Base-by-base conservation (phyloP, 2,329 filamentous ascomycete genomes). In the Ophiognomonia clavigignenti-juglandacearum region DNA sequence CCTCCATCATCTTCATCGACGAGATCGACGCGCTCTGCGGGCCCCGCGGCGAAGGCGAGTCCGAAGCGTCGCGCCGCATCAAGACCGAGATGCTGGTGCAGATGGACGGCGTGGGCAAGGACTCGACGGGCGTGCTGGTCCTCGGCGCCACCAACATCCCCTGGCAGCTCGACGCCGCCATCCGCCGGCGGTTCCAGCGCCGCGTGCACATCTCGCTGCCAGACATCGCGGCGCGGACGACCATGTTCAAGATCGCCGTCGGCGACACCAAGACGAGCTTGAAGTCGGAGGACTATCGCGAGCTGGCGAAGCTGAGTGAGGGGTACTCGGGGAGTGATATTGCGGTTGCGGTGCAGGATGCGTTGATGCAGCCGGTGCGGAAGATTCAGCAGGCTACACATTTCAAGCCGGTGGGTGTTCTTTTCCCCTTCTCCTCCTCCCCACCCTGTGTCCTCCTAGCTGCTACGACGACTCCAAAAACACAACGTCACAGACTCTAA, bases 61-160 rank as follows among this genome's bases (percentile, higher is more conserved):
- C 91, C 2, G 93, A 98, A 74, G 93, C 95, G 1, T 96, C 91
- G 43, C 82, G 93, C 52, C 86, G 93, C 64, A 98, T 98, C 76
- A 98, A 98, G 72, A 98, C 93, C 1, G 93, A 98, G 68, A 83
- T 98, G 61, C 82, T 98, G 13, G 92, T 98, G 16, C 93, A 98
- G 68, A 98, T 98, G 93, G 93, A 98, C 59, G 95, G 93, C 69
- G 93, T 98, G 9, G 95, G 93, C 53, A 92, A 95, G 54, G 93
- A 98, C 67, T 92, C 86, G 53, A 90, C 86, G 59, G 93, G 92
- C 18, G 92, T 98, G 8, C 74, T 98, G 20, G 95, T 98, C 34
- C 80, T 98, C 4, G 93, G 93, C 51, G 93, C 93, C 45, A 98
- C 93, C 47, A 98, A 98, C 64, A 97, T 98, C 53, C 93, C 93